Percentiles rank a stretch among this genome's conserved stretches.
These are phyloP conservation scores for Medicago ruthenica DNA, from an alignment of 306 rosid species.

Conservation along the genomic window DNA sequence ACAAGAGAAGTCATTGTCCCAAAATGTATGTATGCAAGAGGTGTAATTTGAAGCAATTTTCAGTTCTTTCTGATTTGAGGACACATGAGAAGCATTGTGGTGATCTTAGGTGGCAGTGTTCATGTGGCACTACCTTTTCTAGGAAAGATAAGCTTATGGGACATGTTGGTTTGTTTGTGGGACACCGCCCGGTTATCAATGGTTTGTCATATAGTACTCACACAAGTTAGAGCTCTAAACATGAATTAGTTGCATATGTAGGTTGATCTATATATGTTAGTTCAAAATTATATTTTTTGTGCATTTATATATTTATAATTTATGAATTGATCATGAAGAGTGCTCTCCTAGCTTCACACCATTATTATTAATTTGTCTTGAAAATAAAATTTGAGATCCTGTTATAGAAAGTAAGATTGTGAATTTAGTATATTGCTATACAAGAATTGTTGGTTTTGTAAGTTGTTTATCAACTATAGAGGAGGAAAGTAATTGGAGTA, in stretches of 20 bases:
- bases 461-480: no score
- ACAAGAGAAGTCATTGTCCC: slow-evolving; percentile 93
- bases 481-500: no score
- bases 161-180: slow-evolving; percentile 78
- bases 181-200: slow-evolving; percentile 58
- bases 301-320: background rate
- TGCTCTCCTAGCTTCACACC: background rate
- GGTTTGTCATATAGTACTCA: slow-evolving; percentile 22
- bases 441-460: no score
- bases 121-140: slow-evolving; percentile 92
- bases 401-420: no score
- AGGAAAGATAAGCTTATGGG: slow-evolving; percentile 96
- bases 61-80: slow-evolving; percentile 86
- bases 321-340: slow-evolving; percentile 5
- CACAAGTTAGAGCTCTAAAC: background rate
- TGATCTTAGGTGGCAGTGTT: slow-evolving; percentile 81
- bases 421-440: no score
- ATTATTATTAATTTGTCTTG: no score
- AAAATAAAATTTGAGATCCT: no score
- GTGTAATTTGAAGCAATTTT: slow-evolving; percentile 83
- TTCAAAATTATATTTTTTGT: background rate
- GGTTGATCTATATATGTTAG: background rate
- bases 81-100: slow-evolving; percentile 99
- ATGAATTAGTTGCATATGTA: background rate
- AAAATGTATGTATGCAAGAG: slow-evolving; percentile 94